A percentile compares a stretch with the other conserved stretches of the same genome.
Conservation (phyloP, 1,139 yeast genomes). For the Lodderomyces elongisporus region DNA sequence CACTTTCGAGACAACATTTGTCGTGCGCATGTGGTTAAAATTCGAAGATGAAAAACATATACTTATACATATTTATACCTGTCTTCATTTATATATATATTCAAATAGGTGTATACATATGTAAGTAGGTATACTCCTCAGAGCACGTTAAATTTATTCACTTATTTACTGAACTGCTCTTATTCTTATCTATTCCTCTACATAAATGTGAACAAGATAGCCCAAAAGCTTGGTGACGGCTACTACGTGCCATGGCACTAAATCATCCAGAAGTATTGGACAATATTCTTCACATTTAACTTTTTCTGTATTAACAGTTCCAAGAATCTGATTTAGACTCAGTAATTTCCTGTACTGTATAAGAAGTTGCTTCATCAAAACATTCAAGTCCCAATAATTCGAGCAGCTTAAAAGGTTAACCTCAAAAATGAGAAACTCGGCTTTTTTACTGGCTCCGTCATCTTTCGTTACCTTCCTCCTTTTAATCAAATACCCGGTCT, state of each 20-base stretch:
- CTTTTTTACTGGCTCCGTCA: slow-evolving; percentile 6
- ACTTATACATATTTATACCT: too few relatives aligned
- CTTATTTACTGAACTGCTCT: too few relatives aligned
- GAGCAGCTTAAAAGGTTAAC: slow-evolving; percentile 69
- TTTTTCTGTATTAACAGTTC: slow-evolving; percentile 22
- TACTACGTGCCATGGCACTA: slow-evolving; percentile 79
- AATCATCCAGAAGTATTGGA: too few relatives aligned
- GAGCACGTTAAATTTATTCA: too few relatives aligned
- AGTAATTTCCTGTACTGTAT: slow-evolving; percentile 66
- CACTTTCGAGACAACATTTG: too few relatives aligned
- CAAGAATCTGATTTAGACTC: slow-evolving; percentile 41
- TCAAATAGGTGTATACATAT: too few relatives aligned
- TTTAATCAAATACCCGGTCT: slow-evolving; percentile 65
- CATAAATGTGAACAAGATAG: slow-evolving; percentile 39
- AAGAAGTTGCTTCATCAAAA: slow-evolving; percentile 56
- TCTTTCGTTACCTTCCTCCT: slow-evolving; percentile 8
- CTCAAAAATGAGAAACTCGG: slow-evolving; percentile 44
- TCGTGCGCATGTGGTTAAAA: too few relatives aligned
- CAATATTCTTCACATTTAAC: too few relatives aligned
- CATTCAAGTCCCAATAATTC: slow-evolving; percentile 49
- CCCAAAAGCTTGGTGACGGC: slow-evolving; percentile 68
- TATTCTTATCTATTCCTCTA: slow-evolving; percentile 31
- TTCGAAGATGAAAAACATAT: too few relatives aligned
- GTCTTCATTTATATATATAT: neutral
- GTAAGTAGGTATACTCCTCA: too few relatives aligned